A percentile compares a stretch with the other conserved stretches of the same genome.
Conservation (phyloP, 768 basidiomycete genomes). For the Rossbeevera mucosa region DNA sequence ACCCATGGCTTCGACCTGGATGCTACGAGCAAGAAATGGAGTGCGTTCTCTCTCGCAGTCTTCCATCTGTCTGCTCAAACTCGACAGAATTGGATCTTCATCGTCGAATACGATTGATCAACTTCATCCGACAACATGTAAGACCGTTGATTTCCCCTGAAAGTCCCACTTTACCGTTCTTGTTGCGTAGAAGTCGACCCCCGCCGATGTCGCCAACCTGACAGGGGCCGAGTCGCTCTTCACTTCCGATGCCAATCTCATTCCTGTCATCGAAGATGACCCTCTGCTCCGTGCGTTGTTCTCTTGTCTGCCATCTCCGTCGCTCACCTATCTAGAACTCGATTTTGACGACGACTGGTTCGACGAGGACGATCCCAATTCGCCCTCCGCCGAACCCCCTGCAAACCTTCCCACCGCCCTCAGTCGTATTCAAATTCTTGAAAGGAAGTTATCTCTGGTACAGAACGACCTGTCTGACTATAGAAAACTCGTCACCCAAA, state of each 20-base stretch:
- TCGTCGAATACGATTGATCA: constrained; percentile 76
- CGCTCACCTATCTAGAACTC: constrained; percentile 42
- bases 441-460: constrained; percentile 56
- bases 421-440: constrained; percentile 52
- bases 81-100: constrained; percentile 69
- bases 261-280: constrained; percentile 81
- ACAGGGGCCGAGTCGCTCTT: constrained; percentile 62
- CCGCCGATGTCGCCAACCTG: constrained; percentile 42
- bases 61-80: neutral
- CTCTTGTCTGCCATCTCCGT: neutral
- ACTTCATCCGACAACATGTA: constrained; percentile 80
- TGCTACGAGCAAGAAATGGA: constrained; percentile 43
- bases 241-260: constrained; percentile 71
- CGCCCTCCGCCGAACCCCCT: constrained; percentile 11
- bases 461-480: constrained; percentile 62
- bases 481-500: constrained; percentile 49
- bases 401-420: constrained; percentile 32
- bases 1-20: constrained; percentile 62
- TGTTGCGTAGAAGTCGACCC: constrained; percentile 46
- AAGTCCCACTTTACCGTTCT: neutral
- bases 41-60: constrained; percentile 37
- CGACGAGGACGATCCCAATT: constrained; percentile 42
- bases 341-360: constrained; percentile 70
- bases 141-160: neutral
- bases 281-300: constrained; percentile 74